These are phyloP conservation scores for Mycena indigotica DNA, from an alignment of 768 basidiomycete genomes.

Conservation along the genomic window DNA sequence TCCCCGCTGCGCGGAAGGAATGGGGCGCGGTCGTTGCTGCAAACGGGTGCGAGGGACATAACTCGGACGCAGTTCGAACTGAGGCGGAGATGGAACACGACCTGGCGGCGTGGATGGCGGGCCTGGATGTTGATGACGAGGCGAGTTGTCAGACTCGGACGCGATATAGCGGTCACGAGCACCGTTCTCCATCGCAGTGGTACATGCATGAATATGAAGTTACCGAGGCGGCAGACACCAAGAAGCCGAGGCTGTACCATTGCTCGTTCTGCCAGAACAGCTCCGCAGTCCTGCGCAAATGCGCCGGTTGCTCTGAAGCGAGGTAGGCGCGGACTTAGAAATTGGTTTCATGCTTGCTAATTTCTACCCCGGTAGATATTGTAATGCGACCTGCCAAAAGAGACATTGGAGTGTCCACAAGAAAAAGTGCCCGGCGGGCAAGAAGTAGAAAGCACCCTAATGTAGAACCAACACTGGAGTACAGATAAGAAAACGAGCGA, in stretches of 20 bases:
- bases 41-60: background rate
- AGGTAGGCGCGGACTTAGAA: background rate
- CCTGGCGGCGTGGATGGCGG: conserved; percentile 1
- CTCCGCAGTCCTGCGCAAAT: conserved; percentile 46
- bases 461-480: background rate
- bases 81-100: background rate
- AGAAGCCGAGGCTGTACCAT: conserved; percentile 38
- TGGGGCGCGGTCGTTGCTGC: background rate
- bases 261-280: conserved; percentile 50
- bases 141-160: background rate
- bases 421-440: conserved; percentile 22
- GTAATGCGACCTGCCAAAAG: conserved; percentile 36
- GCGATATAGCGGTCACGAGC: background rate
- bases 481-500: background rate
- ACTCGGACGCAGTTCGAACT: too few species aligned
- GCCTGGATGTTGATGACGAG: background rate
- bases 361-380: conserved; percentile 33
- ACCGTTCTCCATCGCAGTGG: background rate
- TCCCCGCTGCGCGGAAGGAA: background rate
- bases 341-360: background rate
- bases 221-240: background rate
- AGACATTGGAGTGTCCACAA: conserved; percentile 35
- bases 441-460: background rate
- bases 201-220: background rate
- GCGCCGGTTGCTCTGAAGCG: conserved; percentile 40